Conservation (phyloP, 306 rosid species). For the Cucumis sativus region Cucumber_9930_V3 NC_026659.2:27801501-27802000, state of each 20-base stretch:
- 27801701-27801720: slow-evolving; percentile 11
- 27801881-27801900: slow-evolving; percentile 53
- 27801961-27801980: slow-evolving; percentile 29
- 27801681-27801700: slow-evolving; percentile 5
- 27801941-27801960: slow-evolving; percentile 52
- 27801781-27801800: background rate
- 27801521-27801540: slow-evolving; percentile 9
- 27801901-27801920: slow-evolving; percentile 62
- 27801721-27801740: slow-evolving; percentile 32
- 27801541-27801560: slow-evolving; percentile 38
- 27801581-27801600: slow-evolving; percentile 55
- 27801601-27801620: slow-evolving; percentile 58
- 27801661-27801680: slow-evolving; percentile 40
- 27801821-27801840: background rate
- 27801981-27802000: slow-evolving; percentile 23
- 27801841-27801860: slow-evolving; percentile 9
- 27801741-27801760: background rate
- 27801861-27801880: slow-evolving; percentile 56
- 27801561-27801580: slow-evolving; percentile 27
- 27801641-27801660: slow-evolving; percentile 60
- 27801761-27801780: background rate
- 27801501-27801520: slow-evolving; percentile 25
- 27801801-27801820: background rate
- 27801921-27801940: slow-evolving; percentile 58
- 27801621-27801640: slow-evolving; percentile 64